Evolutionary conservation across 495 filamentous ascomycete species (phyloP), one percentile per base, ranked within the genome.

Genomic region (Xylaria grammica): DNA sequence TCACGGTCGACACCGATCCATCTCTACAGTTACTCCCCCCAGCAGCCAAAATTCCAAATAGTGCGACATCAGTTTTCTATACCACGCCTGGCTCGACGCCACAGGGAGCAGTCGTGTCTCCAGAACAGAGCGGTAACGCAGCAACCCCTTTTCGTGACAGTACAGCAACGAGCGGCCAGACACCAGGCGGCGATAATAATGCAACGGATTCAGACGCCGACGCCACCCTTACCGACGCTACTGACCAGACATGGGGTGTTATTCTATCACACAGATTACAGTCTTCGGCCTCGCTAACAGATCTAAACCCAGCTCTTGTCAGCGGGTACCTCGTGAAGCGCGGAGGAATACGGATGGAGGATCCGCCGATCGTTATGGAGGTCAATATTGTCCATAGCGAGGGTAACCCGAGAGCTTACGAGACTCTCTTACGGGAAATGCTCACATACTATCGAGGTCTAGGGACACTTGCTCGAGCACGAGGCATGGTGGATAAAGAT

Each of bases 241-340:
- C 85, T 22, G 94, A 98, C 60, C 89, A 93, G 57, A 90, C 87
- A 2, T 97, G 91, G 91, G 89, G 87, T 29, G 85, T 93, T 22
- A 77, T 97, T 17, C 78, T 93, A 48, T 77, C 82, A 0, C 89
- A 93, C 72, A 84, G 89, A n/a, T 82, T 92, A 19, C 88, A 89
- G 73, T 89, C 86, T 67, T 87, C 87, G 2, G 76, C 82, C 1
- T 86, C 86, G 11, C 74, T 89, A 22, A 83, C 83, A 6, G 88
- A 91, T 58, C 83, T 87, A 63, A 84, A 84, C 56, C 86, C 88
- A 24, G 82, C 85, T 4, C 79, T 94, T 27, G 84, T 86, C 29
- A 90, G 87, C 67, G 92, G 91, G 20, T 91, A 91, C 74, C 82
- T 96, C 24, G 77, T 94, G 68, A 93, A 93, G 71, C 86, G 93